phyloP scores from a whole-genome alignment of 768 basidiomycete species.

The Rhizopogon rudus region DNA sequence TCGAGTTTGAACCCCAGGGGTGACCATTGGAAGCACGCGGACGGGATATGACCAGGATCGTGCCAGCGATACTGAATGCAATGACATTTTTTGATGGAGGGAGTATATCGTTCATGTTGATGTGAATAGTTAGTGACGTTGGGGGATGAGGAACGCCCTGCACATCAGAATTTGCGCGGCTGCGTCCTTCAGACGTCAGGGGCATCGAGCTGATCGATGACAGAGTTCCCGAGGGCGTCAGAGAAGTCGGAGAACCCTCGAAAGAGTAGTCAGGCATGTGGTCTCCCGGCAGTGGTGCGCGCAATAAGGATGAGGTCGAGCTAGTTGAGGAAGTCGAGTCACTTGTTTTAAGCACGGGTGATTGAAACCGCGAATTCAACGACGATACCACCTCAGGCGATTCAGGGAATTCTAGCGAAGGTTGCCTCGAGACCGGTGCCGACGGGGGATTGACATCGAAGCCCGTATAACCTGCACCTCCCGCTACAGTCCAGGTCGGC shows the following conservation, averaged over 20 bases:
- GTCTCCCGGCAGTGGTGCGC: slow-evolving; percentile 66
- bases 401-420: slow-evolving; percentile 42
- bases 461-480: slow-evolving; percentile 67
- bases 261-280: slow-evolving; percentile 72
- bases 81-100: slow-evolving; percentile 61
- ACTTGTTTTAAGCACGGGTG: slow-evolving; percentile 25
- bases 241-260: slow-evolving; percentile 53
- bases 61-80: slow-evolving; percentile 62
- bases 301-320: slow-evolving; percentile 62
- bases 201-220: slow-evolving; percentile 36
- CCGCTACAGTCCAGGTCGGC: slow-evolving; percentile 55
- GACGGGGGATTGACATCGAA: slow-evolving; percentile 50
- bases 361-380: slow-evolving; percentile 15
- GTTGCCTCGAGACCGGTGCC: slow-evolving; percentile 37
- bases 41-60: slow-evolving; percentile 53
- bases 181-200: slow-evolving; percentile 26
- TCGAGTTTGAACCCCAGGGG: slow-evolving; percentile 11
- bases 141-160: slow-evolving; percentile 23
- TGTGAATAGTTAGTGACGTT: slow-evolving; percentile 61
- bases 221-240: slow-evolving; percentile 37
- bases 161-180: slow-evolving; percentile 33
- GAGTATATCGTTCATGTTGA: slow-evolving; percentile 77
- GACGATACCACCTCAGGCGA: slow-evolving; percentile 12
- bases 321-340: slow-evolving; percentile 31
- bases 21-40: slow-evolving; percentile 18